A percentile compares a stretch with the other conserved stretches of the same genome.
Conservation (phyloP, 2,329 filamentous ascomycete genomes). For the Sporothrix mexicana region DNA sequence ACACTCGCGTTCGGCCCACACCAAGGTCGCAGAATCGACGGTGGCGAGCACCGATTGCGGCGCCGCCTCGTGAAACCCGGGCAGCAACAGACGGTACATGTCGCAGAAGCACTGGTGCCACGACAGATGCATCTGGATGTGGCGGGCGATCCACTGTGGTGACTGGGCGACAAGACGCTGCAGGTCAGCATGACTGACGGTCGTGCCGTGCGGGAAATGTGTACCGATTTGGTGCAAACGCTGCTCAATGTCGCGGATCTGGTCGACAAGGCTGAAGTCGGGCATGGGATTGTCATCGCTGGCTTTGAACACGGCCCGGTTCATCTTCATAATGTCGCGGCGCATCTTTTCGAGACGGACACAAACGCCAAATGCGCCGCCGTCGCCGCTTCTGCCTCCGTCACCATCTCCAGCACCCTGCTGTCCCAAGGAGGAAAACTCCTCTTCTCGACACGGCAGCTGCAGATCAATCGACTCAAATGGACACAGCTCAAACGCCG, state of each 20-base stretch:
- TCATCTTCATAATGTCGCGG: constrained; percentile 15
- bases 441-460: neutral
- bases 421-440: too few relatives aligned
- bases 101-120: constrained; percentile 15
- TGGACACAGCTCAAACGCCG: constrained; percentile 10
- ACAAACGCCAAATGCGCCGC: neutral
- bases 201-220: neutral
- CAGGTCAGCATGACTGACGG: neutral
- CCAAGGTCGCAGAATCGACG: too few relatives aligned
- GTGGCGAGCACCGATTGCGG: neutral
- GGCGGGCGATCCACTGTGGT: constrained; percentile 1
- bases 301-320: neutral
- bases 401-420: too few relatives aligned
- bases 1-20: too few relatives aligned
- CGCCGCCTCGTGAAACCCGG: neutral
- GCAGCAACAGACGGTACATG: constrained; percentile 3
- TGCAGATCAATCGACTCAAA: constrained; percentile 7
- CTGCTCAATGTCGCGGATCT: neutral
- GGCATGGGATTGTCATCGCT: neutral
- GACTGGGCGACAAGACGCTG: neutral
- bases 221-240: neutral
- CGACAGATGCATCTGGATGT: neutral
- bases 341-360: neutral
- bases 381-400: neutral
- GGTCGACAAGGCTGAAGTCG: neutral